Conservation (phyloP, 2,329 filamentous ascomycete species). For the Gnomoniopsis sp. region DNA sequence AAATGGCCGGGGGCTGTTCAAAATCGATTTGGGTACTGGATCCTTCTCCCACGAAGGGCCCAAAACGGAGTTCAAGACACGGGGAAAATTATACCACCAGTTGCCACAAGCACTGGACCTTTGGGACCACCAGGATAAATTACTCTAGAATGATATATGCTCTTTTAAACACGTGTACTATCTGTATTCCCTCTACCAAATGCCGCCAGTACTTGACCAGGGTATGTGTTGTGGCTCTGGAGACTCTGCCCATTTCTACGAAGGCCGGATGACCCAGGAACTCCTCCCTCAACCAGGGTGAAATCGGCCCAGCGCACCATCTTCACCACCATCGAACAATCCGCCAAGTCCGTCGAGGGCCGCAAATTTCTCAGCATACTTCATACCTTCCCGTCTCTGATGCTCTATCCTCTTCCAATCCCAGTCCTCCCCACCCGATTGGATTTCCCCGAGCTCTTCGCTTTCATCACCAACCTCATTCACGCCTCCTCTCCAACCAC, state of each 20-base stretch:
- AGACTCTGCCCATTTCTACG: background rate
- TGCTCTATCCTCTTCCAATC: conserved; percentile 57
- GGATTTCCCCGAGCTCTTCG: conserved; percentile 24
- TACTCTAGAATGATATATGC: background rate
- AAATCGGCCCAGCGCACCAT: conserved; percentile 50
- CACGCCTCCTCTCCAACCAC: conserved; percentile 54
- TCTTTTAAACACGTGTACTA: background rate
- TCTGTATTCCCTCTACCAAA: background rate
- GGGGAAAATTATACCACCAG: background rate
- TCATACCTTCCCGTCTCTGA: conserved; percentile 52
- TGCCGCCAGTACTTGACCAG: background rate
- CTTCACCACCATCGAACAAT: conserved; percentile 51
- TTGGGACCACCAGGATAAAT: background rate
- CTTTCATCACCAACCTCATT: conserved; percentile 35
- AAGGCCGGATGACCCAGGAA: background rate
- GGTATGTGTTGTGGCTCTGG: background rate
- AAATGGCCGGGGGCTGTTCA: background rate
- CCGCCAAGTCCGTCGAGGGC: conserved; percentile 51
- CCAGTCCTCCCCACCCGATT: conserved; percentile 42
- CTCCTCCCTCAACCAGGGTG: conserved; percentile 10
- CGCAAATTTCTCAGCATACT: conserved; percentile 53
- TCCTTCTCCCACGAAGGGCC: background rate
- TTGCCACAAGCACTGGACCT: background rate
- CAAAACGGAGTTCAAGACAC: background rate
- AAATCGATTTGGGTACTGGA: background rate